Evolutionary conservation across 345 rosid species (phyloP).

Genomic region (Boechera retrofracta): DNA sequence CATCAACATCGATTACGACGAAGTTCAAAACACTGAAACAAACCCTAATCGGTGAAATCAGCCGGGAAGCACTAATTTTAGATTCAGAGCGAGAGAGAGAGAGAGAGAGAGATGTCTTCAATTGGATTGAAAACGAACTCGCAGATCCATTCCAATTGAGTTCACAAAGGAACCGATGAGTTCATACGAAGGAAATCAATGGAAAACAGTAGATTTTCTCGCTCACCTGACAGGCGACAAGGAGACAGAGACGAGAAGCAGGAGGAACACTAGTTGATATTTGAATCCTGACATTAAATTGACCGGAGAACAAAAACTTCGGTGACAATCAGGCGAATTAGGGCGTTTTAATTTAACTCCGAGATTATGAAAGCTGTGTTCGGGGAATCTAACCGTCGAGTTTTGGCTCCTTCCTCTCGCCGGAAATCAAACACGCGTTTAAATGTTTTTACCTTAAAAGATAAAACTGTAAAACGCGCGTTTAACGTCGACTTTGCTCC

Average conservation of each 20-base stretch:
- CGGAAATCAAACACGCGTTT: constrained; percentile 22
- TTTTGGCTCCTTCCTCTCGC: constrained; percentile 12
- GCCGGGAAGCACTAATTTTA: not conserved
- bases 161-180: not conserved
- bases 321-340: not conserved
- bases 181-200: not conserved
- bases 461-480: no score
- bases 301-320: constrained; percentile 21
- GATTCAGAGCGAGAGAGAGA: not conserved
- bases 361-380: not conserved
- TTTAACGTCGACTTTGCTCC: no score
- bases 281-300: constrained; percentile 22
- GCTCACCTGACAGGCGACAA: constrained; percentile 39
- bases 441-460: no score
- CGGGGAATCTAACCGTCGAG: not conserved
- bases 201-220: constrained; percentile 11
- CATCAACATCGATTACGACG: constrained; percentile 3
- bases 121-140: constrained; percentile 16
- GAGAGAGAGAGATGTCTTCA: not conserved
- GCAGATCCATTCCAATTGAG: constrained; percentile 10
- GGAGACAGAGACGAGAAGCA: constrained; percentile 22
- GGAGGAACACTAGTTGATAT: constrained; percentile 10
- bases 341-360: not conserved
- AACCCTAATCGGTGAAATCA: not conserved
- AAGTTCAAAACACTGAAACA: not conserved